These are phyloP conservation scores for Scheffersomyces lignicola DNA, from an alignment of 1,139 yeast species.

Conservation along the genomic window DNA sequence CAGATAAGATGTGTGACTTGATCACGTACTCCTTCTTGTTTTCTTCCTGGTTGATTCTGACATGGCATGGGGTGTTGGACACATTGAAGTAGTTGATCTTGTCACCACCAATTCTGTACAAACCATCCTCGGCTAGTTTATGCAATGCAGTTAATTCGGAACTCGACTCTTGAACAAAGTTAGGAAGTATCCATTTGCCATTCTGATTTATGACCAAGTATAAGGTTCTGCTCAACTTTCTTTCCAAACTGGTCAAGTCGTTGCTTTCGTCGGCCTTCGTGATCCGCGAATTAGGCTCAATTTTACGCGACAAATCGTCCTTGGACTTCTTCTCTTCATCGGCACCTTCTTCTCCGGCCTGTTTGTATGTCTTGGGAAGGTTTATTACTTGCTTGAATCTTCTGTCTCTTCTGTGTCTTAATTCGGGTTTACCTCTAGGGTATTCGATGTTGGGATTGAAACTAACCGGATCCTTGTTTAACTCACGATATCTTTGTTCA, in stretches of 20 bases:
- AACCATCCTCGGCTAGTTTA: conserved; percentile 71
- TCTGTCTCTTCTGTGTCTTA: conserved; percentile 87
- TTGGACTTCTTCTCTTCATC: conserved; percentile 30
- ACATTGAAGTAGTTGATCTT: conserved; percentile 85
- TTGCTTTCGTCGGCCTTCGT: conserved; percentile 73
- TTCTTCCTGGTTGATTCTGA: conserved; percentile 28
- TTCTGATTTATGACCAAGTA: conserved; percentile 64
- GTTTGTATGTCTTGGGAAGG: conserved; percentile 60
- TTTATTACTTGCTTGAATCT: conserved; percentile 73
- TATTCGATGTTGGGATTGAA: conserved; percentile 75
- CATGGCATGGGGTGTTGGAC: conserved; percentile 83
- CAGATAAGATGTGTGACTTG: conserved; percentile 90
- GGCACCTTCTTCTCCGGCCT: conserved; percentile 40
- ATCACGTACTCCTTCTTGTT: conserved; percentile 61
- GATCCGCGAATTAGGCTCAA: conserved; percentile 66
- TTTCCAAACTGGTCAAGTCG: conserved; percentile 69
- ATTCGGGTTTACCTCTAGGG: conserved; percentile 82
- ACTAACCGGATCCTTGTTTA: conserved; percentile 74
- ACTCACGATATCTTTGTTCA: conserved; percentile 75
- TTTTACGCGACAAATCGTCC: conserved; percentile 66
- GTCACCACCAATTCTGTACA: conserved; percentile 71
- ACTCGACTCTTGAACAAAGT: conserved; percentile 44
- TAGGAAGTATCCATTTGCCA: conserved; percentile 75
- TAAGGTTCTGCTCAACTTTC: conserved; percentile 77
- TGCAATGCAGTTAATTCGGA: conserved; percentile 54